Conservation (phyloP, 768 basidiomycete genomes). For the Saitozyma podzolica region DNA sequence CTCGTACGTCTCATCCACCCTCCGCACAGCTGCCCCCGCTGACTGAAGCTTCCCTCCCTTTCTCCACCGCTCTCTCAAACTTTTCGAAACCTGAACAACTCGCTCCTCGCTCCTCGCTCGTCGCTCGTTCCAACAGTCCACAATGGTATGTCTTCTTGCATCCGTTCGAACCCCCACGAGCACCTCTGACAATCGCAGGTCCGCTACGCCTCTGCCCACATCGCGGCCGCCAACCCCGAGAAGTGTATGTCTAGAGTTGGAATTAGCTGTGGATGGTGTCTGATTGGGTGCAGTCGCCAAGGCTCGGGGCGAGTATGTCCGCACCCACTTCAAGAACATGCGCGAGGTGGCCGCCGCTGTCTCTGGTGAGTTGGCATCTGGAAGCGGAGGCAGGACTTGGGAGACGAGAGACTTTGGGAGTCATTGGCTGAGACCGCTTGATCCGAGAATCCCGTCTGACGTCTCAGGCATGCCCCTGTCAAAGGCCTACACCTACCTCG, state of each 20-base stretch:
- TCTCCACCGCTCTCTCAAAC: too few relatives aligned
- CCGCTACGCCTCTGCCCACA: slow-evolving; percentile 87
- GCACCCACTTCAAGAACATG: slow-evolving; percentile 99
- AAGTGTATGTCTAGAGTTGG: slow-evolving; percentile 66
- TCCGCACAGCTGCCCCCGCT: too few relatives aligned
- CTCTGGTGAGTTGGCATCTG: slow-evolving; percentile 62
- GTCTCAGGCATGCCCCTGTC: slow-evolving; percentile 80
- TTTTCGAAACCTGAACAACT: too few relatives aligned
- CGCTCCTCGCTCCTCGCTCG: too few relatives aligned
- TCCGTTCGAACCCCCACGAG: too few relatives aligned
- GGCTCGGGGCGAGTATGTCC: slow-evolving; percentile 93
- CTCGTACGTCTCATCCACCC: too few relatives aligned
- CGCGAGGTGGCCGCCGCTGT: slow-evolving; percentile 95
- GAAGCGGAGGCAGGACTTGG: background rate
- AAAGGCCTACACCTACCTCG: slow-evolving; percentile 93
- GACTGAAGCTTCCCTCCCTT: too few relatives aligned
- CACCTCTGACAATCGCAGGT: slow-evolving; percentile 54
- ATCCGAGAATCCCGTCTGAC: background rate
- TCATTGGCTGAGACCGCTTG: background rate
- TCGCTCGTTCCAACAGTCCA: too few relatives aligned
- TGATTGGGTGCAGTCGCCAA: slow-evolving; percentile 65
- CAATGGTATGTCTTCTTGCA: too few relatives aligned
- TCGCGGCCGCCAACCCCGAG: slow-evolving; percentile 83
- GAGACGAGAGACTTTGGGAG: background rate
- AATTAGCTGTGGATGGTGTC: too few relatives aligned